These are phyloP conservation scores for Brassica balearica DNA, from an alignment of 441 rosid species.

Conservation along the genomic window DNA sequence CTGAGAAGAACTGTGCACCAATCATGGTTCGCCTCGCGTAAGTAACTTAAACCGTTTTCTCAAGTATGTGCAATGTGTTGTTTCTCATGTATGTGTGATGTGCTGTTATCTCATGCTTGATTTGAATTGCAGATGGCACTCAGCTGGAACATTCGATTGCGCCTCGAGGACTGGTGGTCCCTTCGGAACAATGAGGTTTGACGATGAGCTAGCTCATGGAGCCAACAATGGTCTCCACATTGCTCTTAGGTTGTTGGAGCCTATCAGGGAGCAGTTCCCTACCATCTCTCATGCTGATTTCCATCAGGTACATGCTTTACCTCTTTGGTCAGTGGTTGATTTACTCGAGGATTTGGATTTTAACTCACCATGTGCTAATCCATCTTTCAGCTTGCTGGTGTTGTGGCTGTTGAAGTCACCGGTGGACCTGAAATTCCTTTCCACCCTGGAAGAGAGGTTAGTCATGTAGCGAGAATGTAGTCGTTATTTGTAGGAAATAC, in stretches of 20 bases:
- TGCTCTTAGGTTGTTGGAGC: conserved; percentile 79
- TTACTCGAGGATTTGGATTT: background rate
- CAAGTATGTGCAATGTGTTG: background rate
- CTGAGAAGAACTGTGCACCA: conserved; percentile 95
- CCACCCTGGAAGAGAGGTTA: conserved; percentile 96
- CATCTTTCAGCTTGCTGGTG: conserved; percentile 78
- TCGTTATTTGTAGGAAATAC: background rate
- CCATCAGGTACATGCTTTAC: conserved; percentile 61
- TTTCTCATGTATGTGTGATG: background rate
- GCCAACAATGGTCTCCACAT: conserved; percentile 89
- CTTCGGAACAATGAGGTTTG: conserved; percentile 80
- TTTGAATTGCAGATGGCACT: conserved; percentile 77
- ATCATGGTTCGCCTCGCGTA: conserved; percentile 96
- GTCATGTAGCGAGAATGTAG: conserved; percentile 28
- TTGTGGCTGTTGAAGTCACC: conserved; percentile 86
- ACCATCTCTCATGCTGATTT: conserved; percentile 71
- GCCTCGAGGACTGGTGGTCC: conserved; percentile 88
- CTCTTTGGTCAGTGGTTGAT: background rate
- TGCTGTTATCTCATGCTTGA: background rate
- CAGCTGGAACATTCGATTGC: conserved; percentile 91
- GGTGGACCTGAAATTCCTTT: conserved; percentile 97
- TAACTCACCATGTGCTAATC: background rate
- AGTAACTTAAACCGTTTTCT: conserved; percentile 9
- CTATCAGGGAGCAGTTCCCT: conserved; percentile 86
- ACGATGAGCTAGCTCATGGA: conserved; percentile 72